phyloP scores from a whole-genome alignment of 2,329 filamentous ascomycete genomes.

The Penicillium vulpinum region DNA sequence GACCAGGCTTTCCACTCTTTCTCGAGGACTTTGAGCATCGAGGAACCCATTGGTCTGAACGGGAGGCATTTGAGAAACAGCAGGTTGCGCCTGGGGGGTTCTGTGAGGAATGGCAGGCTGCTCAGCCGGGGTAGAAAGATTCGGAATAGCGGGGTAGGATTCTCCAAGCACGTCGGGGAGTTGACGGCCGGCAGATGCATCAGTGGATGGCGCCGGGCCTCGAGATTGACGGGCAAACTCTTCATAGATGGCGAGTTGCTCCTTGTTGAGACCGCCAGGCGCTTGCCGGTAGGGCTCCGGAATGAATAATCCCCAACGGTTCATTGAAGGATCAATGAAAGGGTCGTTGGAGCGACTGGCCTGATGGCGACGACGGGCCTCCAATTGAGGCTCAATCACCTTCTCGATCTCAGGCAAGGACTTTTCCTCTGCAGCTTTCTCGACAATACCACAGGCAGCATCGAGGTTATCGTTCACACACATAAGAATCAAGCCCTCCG shows the following conservation, averaged over 20 bases:
- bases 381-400: constrained; percentile 79
- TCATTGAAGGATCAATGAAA: constrained; percentile 79
- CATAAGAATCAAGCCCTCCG: constrained; percentile 95
- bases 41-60: constrained; percentile 57
- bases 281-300: constrained; percentile 89
- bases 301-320: constrained; percentile 89
- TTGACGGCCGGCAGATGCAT: constrained; percentile 59
- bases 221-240: constrained; percentile 89
- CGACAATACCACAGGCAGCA: constrained; percentile 86
- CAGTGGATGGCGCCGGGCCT: constrained; percentile 57
- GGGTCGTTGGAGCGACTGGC: constrained; percentile 75
- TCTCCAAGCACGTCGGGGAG: constrained; percentile 64
- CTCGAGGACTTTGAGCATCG: constrained; percentile 54
- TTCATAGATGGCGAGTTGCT: constrained; percentile 95
- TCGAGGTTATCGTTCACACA: constrained; percentile 98
- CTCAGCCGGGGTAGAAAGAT: constrained; percentile 63
- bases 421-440: constrained; percentile 91
- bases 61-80: constrained; percentile 32
- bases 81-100: constrained; percentile 53
- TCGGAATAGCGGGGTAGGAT: constrained; percentile 59
- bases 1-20: constrained; percentile 56
- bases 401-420: constrained; percentile 94
- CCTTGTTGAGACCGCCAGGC: constrained; percentile 77
- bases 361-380: constrained; percentile 73
- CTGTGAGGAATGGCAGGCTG: constrained; percentile 62